Percentiles rank a stretch among this genome's conserved stretches.
These are phyloP conservation scores for Hypomyces rosellus DNA, from an alignment of 2,329 filamentous ascomycete species.

Conservation along the genomic window DNA sequence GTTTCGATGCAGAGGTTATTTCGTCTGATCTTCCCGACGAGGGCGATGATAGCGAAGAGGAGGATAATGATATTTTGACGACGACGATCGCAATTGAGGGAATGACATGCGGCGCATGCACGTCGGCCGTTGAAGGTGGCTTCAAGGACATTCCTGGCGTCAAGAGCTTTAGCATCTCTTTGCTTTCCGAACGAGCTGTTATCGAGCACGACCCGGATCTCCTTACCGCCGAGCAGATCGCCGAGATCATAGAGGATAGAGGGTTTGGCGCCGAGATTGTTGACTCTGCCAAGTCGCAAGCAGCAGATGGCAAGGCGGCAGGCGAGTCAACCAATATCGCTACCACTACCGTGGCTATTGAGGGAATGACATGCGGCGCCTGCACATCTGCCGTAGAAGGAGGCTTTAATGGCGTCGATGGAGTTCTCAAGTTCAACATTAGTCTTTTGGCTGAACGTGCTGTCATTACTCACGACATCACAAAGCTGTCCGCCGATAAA, in stretches of 20 bases:
- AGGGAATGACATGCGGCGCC: conserved; percentile 96
- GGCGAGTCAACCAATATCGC: conserved; percentile 40
- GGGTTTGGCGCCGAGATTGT: conserved; percentile 78
- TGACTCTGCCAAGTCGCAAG: conserved; percentile 53
- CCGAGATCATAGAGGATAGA: conserved; percentile 59
- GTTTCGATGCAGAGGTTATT: conserved; percentile 88
- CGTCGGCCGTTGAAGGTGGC: conserved; percentile 74
- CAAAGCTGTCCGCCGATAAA: conserved; percentile 62
- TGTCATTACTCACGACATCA: conserved; percentile 75
- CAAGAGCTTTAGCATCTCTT: conserved; percentile 71
- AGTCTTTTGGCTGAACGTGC: conserved; percentile 89
- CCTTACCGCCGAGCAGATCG: conserved; percentile 46
- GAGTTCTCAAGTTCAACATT: conserved; percentile 86
- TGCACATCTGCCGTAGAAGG: conserved; percentile 88
- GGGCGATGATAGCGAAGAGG: conserved; percentile 30
- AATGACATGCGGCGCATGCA: conserved; percentile 90
- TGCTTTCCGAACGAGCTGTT: conserved; percentile 79
- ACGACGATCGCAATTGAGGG: conserved; percentile 76
- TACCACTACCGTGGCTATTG: conserved; percentile 80
- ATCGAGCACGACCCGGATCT: conserved; percentile 66
- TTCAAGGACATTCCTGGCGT: conserved; percentile 71
- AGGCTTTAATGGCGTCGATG: conserved; percentile 70
- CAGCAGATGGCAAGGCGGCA: conserved; percentile 17
- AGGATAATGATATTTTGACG: conserved; percentile 43
- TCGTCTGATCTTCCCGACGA: conserved; percentile 64